Conservation (phyloP, 768 basidiomycete species). For the Pulveroboletus ravenelii region DNA sequence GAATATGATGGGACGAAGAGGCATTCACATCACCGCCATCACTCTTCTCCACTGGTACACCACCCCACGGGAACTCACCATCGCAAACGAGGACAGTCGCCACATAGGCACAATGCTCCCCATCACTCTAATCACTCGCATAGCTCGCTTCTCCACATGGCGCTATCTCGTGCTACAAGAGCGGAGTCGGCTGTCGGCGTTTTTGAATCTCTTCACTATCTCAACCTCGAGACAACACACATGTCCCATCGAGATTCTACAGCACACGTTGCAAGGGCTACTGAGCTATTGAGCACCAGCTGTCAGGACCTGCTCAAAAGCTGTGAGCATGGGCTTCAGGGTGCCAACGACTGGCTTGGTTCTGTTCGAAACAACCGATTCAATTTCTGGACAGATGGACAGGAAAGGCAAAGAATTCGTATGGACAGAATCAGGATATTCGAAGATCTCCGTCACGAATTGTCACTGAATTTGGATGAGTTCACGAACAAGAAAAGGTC, state of each 20-base stretch:
- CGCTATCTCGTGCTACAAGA: constrained; percentile 29
- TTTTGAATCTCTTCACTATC: constrained; percentile 67
- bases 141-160: constrained; percentile 36
- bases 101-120: constrained; percentile 11
- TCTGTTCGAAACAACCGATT: constrained; percentile 34
- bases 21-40: not conserved
- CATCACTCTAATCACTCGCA: constrained; percentile 33
- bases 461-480: constrained; percentile 36
- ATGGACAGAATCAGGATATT: constrained; percentile 36
- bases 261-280: constrained; percentile 39
- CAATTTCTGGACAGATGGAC: constrained; percentile 33
- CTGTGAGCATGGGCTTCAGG: constrained; percentile 38
- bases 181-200: constrained; percentile 61
- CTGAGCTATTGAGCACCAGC: constrained; percentile 44
- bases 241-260: constrained; percentile 46
- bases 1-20: not conserved
- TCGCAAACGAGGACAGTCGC: constrained; percentile 9
- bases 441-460: constrained; percentile 32
- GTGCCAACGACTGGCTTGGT: constrained; percentile 49
- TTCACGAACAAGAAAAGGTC: constrained; percentile 55
- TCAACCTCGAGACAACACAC: constrained; percentile 58
- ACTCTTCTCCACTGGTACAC: constrained; percentile 1
- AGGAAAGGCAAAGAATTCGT: constrained; percentile 30
- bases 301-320: constrained; percentile 49
- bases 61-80: constrained; percentile 1